Base-by-base conservation (phyloP, 352 stramenopile genomes). In the Globisporangium middletonii region DNA sequence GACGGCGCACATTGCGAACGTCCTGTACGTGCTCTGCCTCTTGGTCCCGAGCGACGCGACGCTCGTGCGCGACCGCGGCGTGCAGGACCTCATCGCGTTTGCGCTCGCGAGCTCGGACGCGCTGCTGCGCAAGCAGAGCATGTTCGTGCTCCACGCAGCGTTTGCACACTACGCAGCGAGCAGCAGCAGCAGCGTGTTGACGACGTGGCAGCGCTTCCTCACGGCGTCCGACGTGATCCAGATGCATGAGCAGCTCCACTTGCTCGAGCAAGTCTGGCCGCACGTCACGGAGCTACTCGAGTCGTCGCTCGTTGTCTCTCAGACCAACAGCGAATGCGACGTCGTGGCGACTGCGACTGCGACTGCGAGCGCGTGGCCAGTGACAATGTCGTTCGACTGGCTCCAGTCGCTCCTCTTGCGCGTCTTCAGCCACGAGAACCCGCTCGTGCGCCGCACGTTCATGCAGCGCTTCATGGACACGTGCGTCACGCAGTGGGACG, bases 241-340 rank as follows among this genome's bases (percentile, higher is more conserved):
- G 55, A 83, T 90, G 65, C 82, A 94, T 47, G 82, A 94, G 41
- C 79, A 92, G 51, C 82, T 83, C 55, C 84, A 94, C 50, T 45
- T 94, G 26, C 73, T 94, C 57, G 84, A 92, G 55, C 82, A 94
- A 53, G 84, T 92, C 19, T 94, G 84, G 84, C 73, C 82, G 11
- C 83, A 92, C 26, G 75, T 94, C 26, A 72, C 72, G 13, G 53
- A 63, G 7, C 46, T 94, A 18, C 65, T 94, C 26, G 53, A 72
- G 19, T 65, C 52, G 7, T 71, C 72, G 27, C 65, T 87, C 18
- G 59, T 73, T 4, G 35, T 58, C 8, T 18, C 15, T 19, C 18
- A 4, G 44, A 33, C 15, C 26, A 15, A 28, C 44, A 44, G 2
- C 33, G 23, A 3, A 12, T 2, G 11, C 43, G 35, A 41, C 30